Conservation (phyloP, 345 rosid genomes). For the Camelina sativa region DNA sequence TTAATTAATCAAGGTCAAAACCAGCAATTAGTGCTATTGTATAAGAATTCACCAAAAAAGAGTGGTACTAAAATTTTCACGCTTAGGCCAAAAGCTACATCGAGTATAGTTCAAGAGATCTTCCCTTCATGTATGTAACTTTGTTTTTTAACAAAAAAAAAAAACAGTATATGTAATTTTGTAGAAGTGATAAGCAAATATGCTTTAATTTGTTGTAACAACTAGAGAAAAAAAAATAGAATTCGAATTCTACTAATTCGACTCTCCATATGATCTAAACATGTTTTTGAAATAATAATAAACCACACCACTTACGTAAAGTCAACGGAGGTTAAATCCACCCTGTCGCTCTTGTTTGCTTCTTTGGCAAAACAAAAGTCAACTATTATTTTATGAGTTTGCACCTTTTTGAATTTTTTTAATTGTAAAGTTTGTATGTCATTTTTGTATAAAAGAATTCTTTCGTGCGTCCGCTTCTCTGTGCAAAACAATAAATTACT, state of each 20-base stretch:
- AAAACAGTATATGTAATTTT: neutral
- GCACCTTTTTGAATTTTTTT: neutral
- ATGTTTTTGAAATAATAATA: neutral
- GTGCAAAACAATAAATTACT: neutral
- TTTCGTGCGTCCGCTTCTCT: neutral
- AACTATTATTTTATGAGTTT: conserved; percentile 35
- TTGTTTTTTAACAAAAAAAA: too few relatives aligned
- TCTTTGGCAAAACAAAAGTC: conserved; percentile 43
- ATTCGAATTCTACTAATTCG: neutral
- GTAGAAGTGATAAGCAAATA: conserved; percentile 4
- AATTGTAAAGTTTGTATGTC: conserved; percentile 1
- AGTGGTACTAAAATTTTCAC: conserved; percentile 6
- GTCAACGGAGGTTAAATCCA: conserved; percentile 43
- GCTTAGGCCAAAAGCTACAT: conserved; percentile 20
- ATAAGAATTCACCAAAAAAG: neutral
- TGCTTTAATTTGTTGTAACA: neutral
- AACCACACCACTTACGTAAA: conserved; percentile 15
- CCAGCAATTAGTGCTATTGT: conserved; percentile 14
- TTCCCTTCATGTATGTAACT: neutral
- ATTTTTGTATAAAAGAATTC: neutral
- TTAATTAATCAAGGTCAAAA: conserved; percentile 28
- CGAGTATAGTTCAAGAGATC: neutral
- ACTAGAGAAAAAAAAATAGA: neutral
- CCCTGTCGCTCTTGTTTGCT: conserved; percentile 39
- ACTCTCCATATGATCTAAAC: conserved; percentile 21